Evolutionary conservation across 108 stramenopile species (phyloP).

Genomic region (Discostella pseudostelligera): DNA sequence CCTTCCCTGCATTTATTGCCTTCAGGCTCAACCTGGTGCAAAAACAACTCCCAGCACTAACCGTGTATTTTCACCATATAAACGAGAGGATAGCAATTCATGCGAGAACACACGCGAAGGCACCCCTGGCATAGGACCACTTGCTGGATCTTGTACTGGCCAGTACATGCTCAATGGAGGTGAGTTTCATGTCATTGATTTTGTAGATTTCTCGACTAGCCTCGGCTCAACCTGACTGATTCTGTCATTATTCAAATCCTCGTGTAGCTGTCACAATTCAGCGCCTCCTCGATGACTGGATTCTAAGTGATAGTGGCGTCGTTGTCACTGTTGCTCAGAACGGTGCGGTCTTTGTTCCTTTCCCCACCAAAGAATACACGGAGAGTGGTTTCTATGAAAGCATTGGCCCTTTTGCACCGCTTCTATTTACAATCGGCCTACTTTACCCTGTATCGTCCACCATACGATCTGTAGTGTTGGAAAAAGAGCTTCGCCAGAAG

Average conservation of each 20-base stretch:
- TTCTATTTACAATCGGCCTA: constrained; percentile 57
- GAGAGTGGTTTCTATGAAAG: constrained; percentile 60
- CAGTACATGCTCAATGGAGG: constrained; percentile 76
- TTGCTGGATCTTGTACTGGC: constrained; percentile 57
- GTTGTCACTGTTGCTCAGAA: constrained; percentile 28
- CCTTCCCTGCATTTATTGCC: too few species aligned
- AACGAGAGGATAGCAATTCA: constrained; percentile 42
- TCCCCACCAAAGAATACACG: constrained; percentile 59
- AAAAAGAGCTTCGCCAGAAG: constrained; percentile 82
- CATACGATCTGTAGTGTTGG: constrained; percentile 58
- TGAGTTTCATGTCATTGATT: not conserved
- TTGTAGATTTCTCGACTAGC: not conserved
- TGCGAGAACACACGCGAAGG: constrained; percentile 48
- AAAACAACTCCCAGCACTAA: constrained; percentile 60
- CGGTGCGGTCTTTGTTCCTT: constrained; percentile 63
- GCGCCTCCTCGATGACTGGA: constrained; percentile 72
- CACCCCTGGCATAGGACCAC: constrained; percentile 44
- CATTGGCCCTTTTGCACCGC: constrained; percentile 41
- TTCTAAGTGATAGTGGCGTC: constrained; percentile 53
- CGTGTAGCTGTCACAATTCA: constrained; percentile 65
- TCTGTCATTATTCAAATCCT: too few species aligned
- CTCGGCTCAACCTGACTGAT: not conserved
- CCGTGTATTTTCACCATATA: constrained; percentile 50
- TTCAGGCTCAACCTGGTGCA: constrained; percentile 46
- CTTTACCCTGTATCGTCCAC: constrained; percentile 71